Conservation (phyloP, 169 alveolate genomes). For the Cryptosporidium xiaoi region DNA sequence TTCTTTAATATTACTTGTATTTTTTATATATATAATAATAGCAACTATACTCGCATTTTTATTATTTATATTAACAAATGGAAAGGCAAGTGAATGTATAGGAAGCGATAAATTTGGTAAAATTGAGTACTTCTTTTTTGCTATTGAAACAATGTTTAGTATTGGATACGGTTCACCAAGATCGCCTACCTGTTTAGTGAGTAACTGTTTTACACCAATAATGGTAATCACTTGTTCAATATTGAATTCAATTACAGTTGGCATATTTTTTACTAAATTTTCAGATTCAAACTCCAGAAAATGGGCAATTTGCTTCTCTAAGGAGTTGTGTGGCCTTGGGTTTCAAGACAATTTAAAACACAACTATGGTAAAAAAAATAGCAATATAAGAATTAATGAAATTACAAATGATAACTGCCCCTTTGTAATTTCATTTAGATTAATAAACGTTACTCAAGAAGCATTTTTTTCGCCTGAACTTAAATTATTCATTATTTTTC, state of each 20-base stretch:
- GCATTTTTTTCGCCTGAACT: constrained; percentile 78
- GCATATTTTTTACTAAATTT: constrained; percentile 79
- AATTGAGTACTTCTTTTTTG: constrained; percentile 77
- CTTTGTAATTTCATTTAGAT: constrained; percentile 77
- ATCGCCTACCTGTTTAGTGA: constrained; percentile 77
- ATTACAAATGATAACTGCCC: constrained; percentile 39
- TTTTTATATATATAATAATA: constrained; percentile 11
- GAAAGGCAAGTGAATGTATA: constrained; percentile 75
- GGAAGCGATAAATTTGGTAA: constrained; percentile 72
- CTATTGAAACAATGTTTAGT: constrained; percentile 80
- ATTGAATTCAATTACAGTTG: constrained; percentile 77
- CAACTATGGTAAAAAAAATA: not conserved
- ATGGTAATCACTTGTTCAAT: constrained; percentile 77
- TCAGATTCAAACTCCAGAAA: constrained; percentile 78
- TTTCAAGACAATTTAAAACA: not conserved
- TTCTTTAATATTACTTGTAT: constrained; percentile 20
- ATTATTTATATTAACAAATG: constrained; percentile 70
- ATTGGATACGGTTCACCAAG: constrained; percentile 82
- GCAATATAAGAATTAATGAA: constrained; percentile 11
- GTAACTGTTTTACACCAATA: constrained; percentile 76
- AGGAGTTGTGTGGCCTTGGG: constrained; percentile 72
- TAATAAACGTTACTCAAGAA: constrained; percentile 77
- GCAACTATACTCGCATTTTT: constrained; percentile 20
- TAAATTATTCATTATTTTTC: constrained; percentile 72
- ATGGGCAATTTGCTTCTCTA: constrained; percentile 79